Evolutionary conservation across 495 filamentous ascomycete species (phyloP).

Genomic region (Terfezia boudieri): DNA sequence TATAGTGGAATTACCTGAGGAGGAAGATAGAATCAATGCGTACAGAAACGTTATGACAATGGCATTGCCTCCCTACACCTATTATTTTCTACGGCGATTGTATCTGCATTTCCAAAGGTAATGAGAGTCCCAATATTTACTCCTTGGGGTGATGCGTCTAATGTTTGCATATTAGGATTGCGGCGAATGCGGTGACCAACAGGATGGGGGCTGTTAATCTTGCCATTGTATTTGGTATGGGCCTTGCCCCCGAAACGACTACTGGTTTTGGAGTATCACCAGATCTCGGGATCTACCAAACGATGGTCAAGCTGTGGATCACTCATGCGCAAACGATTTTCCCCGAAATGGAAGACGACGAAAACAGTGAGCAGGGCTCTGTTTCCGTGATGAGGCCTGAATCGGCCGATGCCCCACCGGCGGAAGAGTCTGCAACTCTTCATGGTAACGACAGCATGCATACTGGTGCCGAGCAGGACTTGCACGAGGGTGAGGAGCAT

Average conservation of each 20-base stretch:
- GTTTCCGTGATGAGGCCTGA: conserved; percentile 2
- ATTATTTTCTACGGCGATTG: conserved; percentile 19
- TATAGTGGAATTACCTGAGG: conserved; percentile 14
- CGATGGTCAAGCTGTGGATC: conserved; percentile 19
- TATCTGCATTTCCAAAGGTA: conserved; percentile 19
- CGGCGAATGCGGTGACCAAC: conserved; percentile 14
- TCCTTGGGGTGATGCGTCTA: background rate
- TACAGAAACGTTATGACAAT: conserved; percentile 16
- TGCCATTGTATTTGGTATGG: conserved; percentile 21
- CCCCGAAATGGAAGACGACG: conserved; percentile 16
- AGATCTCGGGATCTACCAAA: conserved; percentile 17
- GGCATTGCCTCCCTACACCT: conserved; percentile 12
- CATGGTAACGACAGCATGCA: background rate
- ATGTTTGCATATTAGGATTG: conserved; percentile 7
- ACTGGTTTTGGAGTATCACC: conserved; percentile 17
- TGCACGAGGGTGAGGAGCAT: background rate
- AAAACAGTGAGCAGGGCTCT: conserved; percentile 1
- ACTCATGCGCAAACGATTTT: conserved; percentile 15
- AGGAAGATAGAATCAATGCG: conserved; percentile 13
- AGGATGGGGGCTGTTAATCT: conserved; percentile 21
- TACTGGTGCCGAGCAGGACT: background rate
- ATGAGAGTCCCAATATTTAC: background rate
- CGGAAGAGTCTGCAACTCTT: conserved; percentile 4
- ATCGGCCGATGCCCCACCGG: conserved; percentile 13
- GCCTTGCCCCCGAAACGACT: conserved; percentile 12